Base-by-base conservation (phyloP, 75 land plant genomes). In the Gnetum montanum region DNA sequence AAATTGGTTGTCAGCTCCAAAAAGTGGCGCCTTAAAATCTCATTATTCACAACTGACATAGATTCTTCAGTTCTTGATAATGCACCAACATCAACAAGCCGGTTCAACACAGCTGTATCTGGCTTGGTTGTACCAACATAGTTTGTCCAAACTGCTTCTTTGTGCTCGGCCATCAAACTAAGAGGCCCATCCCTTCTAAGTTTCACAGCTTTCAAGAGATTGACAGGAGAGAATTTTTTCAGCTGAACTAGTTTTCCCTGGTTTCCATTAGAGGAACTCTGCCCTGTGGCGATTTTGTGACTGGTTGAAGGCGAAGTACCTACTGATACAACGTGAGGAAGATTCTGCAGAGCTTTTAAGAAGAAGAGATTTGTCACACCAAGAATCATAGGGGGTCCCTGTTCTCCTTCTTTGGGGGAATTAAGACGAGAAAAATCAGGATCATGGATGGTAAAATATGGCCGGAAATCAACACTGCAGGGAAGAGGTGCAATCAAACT, bases 281-380 rank as follows among this genome's bases (percentile, higher is more conserved):
- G 52, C 23, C 62, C 40, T 41, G 69, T 31, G 27, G 60, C 38
- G 54, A 60, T 25, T 57, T 77, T 72, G 28, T 54, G 69, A 37
- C 88, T 61, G 54, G 68, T 70, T 36, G 82, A 51, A 37, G 71
- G 38, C 36, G 89, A 74, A 49, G 59, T 71, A 13, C 99, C 99
- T 34, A 95, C 91, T 3, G 99, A 86, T 44, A 95, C 72, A 31
- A 95, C 82, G 65, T 86, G 84, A 43, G 99, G 92, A 30, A 90
- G 62, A 49, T 54, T 81, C 15, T 76, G 72, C 26, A 95, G 71
- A 11, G 97, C 78, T 66, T 90, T 95, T 43, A 95, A 71, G 62
- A 95, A 95, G 70, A 90, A 95, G 20, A 95, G 77, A 51, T 95
- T 95, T 20, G 99, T 95, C 8, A 95, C 99, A 26, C 99, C 99